Evolutionary conservation across 805 yeast genomes (phyloP).

Genomic region (Pichia californica): DNA sequence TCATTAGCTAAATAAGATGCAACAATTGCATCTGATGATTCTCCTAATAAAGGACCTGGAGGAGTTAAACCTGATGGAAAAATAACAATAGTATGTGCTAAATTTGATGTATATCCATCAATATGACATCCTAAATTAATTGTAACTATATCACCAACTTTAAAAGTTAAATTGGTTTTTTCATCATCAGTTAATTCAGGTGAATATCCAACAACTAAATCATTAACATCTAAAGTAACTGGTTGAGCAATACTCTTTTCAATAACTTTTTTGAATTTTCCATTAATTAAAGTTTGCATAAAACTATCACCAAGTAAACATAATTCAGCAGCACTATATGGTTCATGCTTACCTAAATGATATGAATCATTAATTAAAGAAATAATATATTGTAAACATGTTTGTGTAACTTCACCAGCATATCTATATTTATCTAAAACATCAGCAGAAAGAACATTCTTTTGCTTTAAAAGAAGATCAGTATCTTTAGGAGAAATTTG

Average conservation of each 20-base stretch:
- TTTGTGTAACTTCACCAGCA: slow-evolving; percentile 86
- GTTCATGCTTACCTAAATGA: slow-evolving; percentile 47
- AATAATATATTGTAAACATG: slow-evolving; percentile 62
- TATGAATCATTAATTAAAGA: slow-evolving; percentile 67
- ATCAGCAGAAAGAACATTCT: slow-evolving; percentile 54
- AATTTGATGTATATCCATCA: slow-evolving; percentile 89
- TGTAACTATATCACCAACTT: slow-evolving; percentile 80
- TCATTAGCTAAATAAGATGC: slow-evolving; percentile 89
- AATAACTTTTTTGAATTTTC: slow-evolving; percentile 55
- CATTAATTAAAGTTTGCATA: slow-evolving; percentile 51
- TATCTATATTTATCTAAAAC: slow-evolving; percentile 77
- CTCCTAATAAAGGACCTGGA: slow-evolving; percentile 74
- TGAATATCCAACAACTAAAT: slow-evolving; percentile 68
- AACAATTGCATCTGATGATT: slow-evolving; percentile 81
- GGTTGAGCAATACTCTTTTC: slow-evolving; percentile 95
- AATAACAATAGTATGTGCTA: slow-evolving; percentile 81
- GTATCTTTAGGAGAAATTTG: slow-evolving; percentile 72
- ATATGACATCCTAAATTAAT: slow-evolving; percentile 84
- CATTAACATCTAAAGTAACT: slow-evolving; percentile 81
- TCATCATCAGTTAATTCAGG: slow-evolving; percentile 76
- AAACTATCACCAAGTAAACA: slow-evolving; percentile 80
- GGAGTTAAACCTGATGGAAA: slow-evolving; percentile 61
- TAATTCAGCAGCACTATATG: slow-evolving; percentile 57
- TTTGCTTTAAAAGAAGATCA: slow-evolving; percentile 62
- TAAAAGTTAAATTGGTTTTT: slow-evolving; percentile 38